These are phyloP conservation scores for Penicillium sp. DNA, from an alignment of 2,329 filamentous ascomycete species.

Conservation along the genomic window DNA sequence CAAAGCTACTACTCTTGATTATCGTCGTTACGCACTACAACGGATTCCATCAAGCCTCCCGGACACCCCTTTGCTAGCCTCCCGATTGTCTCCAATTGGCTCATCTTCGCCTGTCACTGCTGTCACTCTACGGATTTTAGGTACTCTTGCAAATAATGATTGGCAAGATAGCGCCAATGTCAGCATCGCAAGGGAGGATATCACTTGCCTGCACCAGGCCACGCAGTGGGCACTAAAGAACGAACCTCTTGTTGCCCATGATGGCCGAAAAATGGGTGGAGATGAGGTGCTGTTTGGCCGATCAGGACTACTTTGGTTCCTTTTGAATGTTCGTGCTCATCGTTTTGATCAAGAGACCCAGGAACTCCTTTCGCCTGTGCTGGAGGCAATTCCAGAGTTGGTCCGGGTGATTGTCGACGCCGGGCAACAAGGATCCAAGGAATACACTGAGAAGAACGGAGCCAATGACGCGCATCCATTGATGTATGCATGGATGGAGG, in stretches of 20 bases:
- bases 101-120: constrained; percentile 31
- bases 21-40: constrained; percentile 27
- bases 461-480: constrained; percentile 33
- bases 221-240: constrained; percentile 31
- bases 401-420: constrained; percentile 34
- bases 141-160: constrained; percentile 12
- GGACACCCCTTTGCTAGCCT: constrained; percentile 25
- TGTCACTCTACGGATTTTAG: constrained; percentile 29
- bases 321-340: constrained; percentile 35
- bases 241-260: constrained; percentile 25
- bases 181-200: constrained; percentile 27
- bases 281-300: constrained; percentile 43
- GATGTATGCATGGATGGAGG: constrained; percentile 43
- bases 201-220: constrained; percentile 28
- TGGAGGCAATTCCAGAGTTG: constrained; percentile 31
- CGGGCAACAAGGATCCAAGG: constrained; percentile 32
- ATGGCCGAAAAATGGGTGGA: constrained; percentile 29
- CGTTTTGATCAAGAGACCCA: constrained; percentile 20
- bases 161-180: constrained; percentile 5
- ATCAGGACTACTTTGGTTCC: constrained; percentile 36
- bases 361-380: constrained; percentile 21
- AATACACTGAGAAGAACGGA: constrained; percentile 32
- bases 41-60: constrained; percentile 26
- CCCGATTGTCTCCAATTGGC: constrained; percentile 34
- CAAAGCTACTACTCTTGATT: constrained; percentile 19